phyloP scores from a whole-genome alignment of 106 monocot species.

The Phalaenopsis equestris region DNA sequence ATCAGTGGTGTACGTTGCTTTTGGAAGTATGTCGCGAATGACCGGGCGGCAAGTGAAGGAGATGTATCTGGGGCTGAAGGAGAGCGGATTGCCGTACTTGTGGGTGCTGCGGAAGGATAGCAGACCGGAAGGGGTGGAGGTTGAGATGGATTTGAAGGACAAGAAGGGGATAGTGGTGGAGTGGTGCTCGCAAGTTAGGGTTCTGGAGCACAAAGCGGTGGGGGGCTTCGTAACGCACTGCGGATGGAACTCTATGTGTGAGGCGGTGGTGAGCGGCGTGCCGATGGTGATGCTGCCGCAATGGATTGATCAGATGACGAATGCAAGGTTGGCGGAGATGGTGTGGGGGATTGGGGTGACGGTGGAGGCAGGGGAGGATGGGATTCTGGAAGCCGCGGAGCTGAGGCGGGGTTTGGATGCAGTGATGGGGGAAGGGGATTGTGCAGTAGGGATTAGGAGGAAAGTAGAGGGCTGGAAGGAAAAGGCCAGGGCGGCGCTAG shows the following conservation, averaged over 20 bases:
- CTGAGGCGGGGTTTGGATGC: background rate
- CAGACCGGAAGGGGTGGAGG: background rate
- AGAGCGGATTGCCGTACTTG: slow-evolving; percentile 24
- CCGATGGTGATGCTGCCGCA: slow-evolving; percentile 16
- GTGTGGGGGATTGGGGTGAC: slow-evolving; percentile 13
- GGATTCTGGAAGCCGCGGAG: slow-evolving; percentile 2
- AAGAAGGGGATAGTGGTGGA: slow-evolving; percentile 18
- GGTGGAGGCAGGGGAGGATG: slow-evolving; percentile 5
- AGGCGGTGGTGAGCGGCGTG: background rate
- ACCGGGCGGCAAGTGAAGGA: background rate
- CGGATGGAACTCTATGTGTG: slow-evolving; percentile 17
- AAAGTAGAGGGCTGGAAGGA: slow-evolving; percentile 19
- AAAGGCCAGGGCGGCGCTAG: slow-evolving; percentile 10
- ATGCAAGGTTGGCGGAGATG: slow-evolving; percentile 4
- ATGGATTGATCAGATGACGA: slow-evolving; percentile 11
- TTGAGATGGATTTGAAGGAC: too few relatives aligned
- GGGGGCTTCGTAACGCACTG: slow-evolving; percentile 36
- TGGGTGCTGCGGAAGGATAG: slow-evolving; percentile 34
- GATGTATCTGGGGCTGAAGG: slow-evolving; percentile 3
- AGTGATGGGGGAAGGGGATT: slow-evolving; percentile 8
- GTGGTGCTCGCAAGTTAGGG: slow-evolving; percentile 23
- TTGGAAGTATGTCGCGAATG: background rate
- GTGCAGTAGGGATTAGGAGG: slow-evolving; percentile 3
- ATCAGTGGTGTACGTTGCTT: slow-evolving; percentile 1
- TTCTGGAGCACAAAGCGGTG: slow-evolving; percentile 21